Evolutionary conservation across 116 monocot species (phyloP), one percentile per base, ranked within the genome.

Genomic region (Zostera marina): DNA sequence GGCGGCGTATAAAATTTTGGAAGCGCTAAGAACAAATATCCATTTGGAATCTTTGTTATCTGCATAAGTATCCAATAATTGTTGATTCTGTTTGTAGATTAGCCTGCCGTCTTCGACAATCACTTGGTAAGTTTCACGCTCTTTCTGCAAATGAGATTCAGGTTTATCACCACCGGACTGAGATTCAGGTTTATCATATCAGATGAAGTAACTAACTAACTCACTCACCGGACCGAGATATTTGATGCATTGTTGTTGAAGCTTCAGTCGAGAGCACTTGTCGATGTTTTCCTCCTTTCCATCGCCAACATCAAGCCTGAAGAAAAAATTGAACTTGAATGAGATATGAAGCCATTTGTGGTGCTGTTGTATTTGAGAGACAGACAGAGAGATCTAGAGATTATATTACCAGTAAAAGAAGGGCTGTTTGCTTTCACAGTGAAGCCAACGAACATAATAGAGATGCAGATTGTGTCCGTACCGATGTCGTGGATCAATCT

Each of bases 391-490:
- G 32, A 32, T 32, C 32, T 0, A 32, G 32, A 32, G 32, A 32
- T 32, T 32, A 32, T n/a, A 32, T 58, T 74, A 99, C 99, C 91
- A 99, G 72, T 91, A 99, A 74, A 91, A 99, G 71, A 99, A 99
- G 42, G 94, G 94, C 49, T 94, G 85, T 62, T 66, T 84, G 72
- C 88, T 85, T 56, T 88, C 82, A 40, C 88, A 80, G 3, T 62
- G 60, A 44, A 88, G 77, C 94, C 94, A 94, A 44, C 60, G 32
- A 42, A 54, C 69, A 59, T 82, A 94, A 47, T 88, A 94, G 71
- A 82, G 77, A 11, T 80, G 88, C 48, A 94, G 88, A 65, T 94
- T 94, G 59, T 94, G 94, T 23, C 94, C 94, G 52, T 94, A 94
- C 4, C 87, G 87, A 81, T 92, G 92, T 1, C 92, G 69, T 55